Percentiles rank a stretch among this genome's conserved stretches.
Conservation (phyloP, 129 eudicot genomes). For the Tagetes patula region DNA sequence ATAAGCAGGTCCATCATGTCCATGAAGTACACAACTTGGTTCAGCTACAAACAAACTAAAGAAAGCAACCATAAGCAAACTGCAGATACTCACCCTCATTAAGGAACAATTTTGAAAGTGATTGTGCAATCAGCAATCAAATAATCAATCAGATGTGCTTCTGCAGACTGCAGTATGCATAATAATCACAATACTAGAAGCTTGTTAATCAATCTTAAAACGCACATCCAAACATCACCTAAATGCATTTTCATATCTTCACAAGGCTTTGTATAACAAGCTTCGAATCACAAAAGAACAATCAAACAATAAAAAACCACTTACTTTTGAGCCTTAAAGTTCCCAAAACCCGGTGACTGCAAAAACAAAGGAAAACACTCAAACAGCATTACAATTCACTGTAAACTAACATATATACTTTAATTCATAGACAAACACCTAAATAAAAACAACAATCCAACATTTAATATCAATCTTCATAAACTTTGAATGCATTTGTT, state of each 20-base stretch:
- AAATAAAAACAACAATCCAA: too few species aligned
- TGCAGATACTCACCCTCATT: background rate
- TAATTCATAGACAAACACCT: background rate
- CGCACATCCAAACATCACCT: conserved; percentile 7
- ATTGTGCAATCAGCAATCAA: background rate
- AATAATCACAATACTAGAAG: too few species aligned
- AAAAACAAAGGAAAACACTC: background rate
- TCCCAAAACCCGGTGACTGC: conserved; percentile 42
- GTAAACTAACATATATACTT: background rate
- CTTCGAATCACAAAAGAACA: background rate
- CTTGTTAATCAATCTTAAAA: background rate
- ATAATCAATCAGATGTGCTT: background rate
- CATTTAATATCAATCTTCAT: too few species aligned
- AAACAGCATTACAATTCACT: background rate
- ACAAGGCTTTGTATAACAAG: background rate
- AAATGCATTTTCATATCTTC: background rate
- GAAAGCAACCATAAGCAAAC: conserved; percentile 11
- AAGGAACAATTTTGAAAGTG: background rate
- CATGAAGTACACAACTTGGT: conserved; percentile 62
- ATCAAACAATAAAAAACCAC: background rate
- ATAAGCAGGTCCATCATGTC: conserved; percentile 90
- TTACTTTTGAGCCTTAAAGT: conserved; percentile 55
- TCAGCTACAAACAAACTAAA: conserved; percentile 58
- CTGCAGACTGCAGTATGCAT: background rate
- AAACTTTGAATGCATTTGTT: background rate